Conservation (phyloP, 805 yeast genomes). For the Saccharomyces mikatae region DNA sequence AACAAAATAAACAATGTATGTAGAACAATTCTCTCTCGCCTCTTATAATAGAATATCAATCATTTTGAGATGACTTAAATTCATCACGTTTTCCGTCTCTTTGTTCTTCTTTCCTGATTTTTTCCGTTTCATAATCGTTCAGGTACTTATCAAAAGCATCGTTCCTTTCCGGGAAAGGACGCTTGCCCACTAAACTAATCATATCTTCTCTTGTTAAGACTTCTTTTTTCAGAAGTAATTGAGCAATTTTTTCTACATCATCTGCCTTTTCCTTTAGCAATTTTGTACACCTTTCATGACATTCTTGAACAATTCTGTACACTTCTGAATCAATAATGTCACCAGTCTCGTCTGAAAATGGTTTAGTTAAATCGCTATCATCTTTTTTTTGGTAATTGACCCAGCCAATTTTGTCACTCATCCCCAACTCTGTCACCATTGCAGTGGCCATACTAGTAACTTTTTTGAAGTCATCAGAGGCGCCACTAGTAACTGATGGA, state of each 20-base stretch:
- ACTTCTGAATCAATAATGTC: conserved; percentile 76
- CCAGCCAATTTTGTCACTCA: conserved; percentile 83
- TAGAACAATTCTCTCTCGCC: neutral
- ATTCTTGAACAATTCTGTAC: conserved; percentile 64
- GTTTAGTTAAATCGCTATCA: conserved; percentile 66
- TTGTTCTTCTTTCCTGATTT: conserved; percentile 19
- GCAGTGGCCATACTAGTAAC: conserved; percentile 88
- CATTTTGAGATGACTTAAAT: neutral
- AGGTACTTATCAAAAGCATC: conserved; percentile 58
- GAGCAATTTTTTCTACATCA: conserved; percentile 80
- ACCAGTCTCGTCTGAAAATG: conserved; percentile 84
- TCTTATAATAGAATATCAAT: neutral
- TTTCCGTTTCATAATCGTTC: conserved; percentile 24
- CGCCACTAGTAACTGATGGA: conserved; percentile 89
- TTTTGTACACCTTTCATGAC: conserved; percentile 62
- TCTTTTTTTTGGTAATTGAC: conserved; percentile 63
- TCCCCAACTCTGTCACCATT: conserved; percentile 90
- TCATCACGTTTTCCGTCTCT: conserved; percentile 3
- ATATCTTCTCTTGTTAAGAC: conserved; percentile 90
- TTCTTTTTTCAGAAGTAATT: conserved; percentile 77
- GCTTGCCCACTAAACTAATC: conserved; percentile 78
- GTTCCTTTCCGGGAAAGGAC: conserved; percentile 86
- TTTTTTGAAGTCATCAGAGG: conserved; percentile 91
- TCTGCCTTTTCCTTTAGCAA: conserved; percentile 61
- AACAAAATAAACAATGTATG: neutral